Evolutionary conservation across 1,284 basidiomycete species (phyloP).

Genomic region (Trichosporon coremiiforme): DNA sequence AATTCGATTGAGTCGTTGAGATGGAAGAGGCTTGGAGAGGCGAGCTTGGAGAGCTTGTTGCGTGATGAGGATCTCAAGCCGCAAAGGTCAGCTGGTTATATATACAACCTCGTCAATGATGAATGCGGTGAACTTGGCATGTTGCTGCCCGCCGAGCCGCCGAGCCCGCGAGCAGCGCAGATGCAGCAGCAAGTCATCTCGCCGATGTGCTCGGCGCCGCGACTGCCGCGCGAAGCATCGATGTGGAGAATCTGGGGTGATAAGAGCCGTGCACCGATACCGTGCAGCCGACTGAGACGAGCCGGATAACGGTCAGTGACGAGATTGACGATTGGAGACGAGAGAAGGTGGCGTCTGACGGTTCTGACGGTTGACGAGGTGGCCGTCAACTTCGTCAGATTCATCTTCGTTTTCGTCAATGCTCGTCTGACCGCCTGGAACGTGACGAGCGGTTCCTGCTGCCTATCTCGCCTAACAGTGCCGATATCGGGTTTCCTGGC

Average conservation of each 20-base stretch:
- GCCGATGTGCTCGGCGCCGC: conserved; percentile 2
- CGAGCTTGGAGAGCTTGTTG: neutral
- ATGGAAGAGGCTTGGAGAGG: neutral
- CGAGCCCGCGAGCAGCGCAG: neutral
- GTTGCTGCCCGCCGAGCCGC: neutral
- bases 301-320: neutral
- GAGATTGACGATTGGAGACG: neutral
- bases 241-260: conserved; percentile 3
- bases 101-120: neutral
- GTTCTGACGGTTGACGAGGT: neutral
- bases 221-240: neutral
- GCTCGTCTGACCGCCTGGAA: neutral
- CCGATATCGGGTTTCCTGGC: neutral
- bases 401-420: neutral
- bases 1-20: neutral
- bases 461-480: neutral
- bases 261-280: conserved; percentile 1
- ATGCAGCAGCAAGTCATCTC: neutral
- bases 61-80: neutral
- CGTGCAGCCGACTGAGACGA: conserved; percentile 13
- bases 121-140: neutral
- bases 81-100: neutral
- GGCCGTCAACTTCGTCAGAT: conserved; percentile 8
- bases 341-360: neutral
- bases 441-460: neutral